A percentile compares a stretch with the other conserved stretches of the same genome.
Conservation (phyloP, 805 yeast species). For the Metschnikowia arizonensis region DNA sequence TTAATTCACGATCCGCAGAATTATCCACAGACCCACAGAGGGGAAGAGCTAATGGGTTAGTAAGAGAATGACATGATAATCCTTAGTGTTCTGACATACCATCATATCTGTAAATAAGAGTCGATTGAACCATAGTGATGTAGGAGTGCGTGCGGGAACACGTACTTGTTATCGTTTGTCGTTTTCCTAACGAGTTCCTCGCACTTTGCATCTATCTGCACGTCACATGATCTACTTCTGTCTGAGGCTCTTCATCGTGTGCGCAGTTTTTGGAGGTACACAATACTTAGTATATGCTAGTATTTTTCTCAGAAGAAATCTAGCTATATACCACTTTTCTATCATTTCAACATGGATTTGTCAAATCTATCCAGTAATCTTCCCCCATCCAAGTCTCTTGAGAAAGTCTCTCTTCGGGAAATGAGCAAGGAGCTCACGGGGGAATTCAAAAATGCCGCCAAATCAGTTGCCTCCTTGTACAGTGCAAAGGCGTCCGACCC, state of each 20-base stretch:
- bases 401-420: constrained; percentile 43
- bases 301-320: too few species aligned
- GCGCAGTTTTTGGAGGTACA: background rate
- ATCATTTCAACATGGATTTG: constrained; percentile 46
- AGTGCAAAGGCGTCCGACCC: constrained; percentile 17
- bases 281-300: background rate
- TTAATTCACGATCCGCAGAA: constrained; percentile 50
- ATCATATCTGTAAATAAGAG: constrained; percentile 61
- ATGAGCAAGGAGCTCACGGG: constrained; percentile 50
- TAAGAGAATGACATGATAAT: background rate
- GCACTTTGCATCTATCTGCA: background rate
- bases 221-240: constrained; percentile 1
- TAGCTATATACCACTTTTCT: background rate
- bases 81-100: constrained; percentile 34
- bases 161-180: constrained; percentile 4
- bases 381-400: constrained; percentile 50
- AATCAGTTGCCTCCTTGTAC: constrained; percentile 56
- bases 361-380: constrained; percentile 54
- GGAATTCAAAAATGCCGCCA: constrained; percentile 70
- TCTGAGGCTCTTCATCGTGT: background rate
- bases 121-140: constrained; percentile 57
- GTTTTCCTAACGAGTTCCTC: background rate
- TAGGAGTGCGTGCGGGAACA: background rate
- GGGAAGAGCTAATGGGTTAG: constrained; percentile 63
- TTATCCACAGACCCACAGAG: constrained; percentile 89